These are phyloP conservation scores for Casuarina glauca DNA, from an alignment of 306 rosid genomes.

Conservation along the genomic window DNA sequence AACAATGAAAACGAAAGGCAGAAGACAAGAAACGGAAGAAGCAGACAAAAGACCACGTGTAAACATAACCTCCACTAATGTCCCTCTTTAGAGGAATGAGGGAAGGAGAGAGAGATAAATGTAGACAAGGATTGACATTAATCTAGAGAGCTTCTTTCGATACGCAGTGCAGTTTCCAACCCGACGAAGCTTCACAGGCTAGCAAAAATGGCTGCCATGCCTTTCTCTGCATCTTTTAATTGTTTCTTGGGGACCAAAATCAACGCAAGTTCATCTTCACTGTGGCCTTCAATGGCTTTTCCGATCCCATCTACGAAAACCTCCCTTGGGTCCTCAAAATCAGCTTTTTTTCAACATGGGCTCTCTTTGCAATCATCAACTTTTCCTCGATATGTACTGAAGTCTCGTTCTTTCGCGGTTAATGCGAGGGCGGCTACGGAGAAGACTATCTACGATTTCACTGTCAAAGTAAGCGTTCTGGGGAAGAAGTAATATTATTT, in stretches of 20 bases:
- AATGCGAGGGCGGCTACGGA: constrained; percentile 77
- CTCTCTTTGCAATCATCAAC: constrained; percentile 40
- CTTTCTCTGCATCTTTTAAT: constrained; percentile 49
- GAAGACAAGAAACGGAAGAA: not conserved
- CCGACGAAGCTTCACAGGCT: not conserved
- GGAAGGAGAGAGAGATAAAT: not conserved
- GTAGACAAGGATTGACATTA: not conserved
- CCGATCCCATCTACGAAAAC: constrained; percentile 43
- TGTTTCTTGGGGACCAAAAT: constrained; percentile 27
- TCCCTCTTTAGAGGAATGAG: too few relatives aligned
- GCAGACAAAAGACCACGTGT: constrained; percentile 26
- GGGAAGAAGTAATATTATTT: not conserved
- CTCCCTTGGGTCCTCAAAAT: constrained; percentile 60
- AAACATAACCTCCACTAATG: constrained; percentile 17
- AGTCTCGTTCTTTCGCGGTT: constrained; percentile 49
- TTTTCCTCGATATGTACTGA: constrained; percentile 30
- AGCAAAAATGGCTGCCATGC: constrained; percentile 50
- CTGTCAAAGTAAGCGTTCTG: constrained; percentile 64
- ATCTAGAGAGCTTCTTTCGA: not conserved
- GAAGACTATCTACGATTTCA: constrained; percentile 75
- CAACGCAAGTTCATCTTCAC: constrained; percentile 27
- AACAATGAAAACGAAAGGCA: not conserved
- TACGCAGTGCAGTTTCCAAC: not conserved
- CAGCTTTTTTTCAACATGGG: constrained; percentile 46
- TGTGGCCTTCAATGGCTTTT: constrained; percentile 38